Conservation (phyloP, 345 rosid genomes). For the Schrenkiella parvula region DNA sequence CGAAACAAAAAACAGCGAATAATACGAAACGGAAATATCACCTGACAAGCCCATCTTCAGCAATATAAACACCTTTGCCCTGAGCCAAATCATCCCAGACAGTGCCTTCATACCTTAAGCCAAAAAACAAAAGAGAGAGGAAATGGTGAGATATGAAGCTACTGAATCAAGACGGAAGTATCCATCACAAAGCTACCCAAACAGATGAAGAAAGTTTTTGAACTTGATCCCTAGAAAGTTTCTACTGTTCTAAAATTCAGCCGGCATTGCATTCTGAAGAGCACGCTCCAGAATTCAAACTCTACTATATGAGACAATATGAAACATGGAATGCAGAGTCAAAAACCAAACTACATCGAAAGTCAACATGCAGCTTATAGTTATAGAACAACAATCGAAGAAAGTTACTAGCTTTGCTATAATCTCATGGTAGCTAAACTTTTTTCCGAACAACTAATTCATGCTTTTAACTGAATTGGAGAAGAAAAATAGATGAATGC, state of each 20-base stretch:
- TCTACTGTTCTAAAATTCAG: not conserved
- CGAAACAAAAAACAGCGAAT: slow-evolving; percentile 1
- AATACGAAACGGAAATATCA: slow-evolving; percentile 12
- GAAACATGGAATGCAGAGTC: not conserved
- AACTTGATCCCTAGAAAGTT: not conserved
- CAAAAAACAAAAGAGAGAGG: not conserved
- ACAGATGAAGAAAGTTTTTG: not conserved
- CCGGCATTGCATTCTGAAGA: not conserved
- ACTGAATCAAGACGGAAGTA: slow-evolving; percentile 3
- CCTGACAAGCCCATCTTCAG: slow-evolving; percentile 83
- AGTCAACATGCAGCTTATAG: not conserved
- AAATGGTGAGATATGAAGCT: not conserved
- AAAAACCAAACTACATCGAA: not conserved
- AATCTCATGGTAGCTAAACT: not conserved
- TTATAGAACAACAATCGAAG: not conserved
- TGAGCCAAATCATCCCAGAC: slow-evolving; percentile 96
- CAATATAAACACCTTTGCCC: slow-evolving; percentile 91
- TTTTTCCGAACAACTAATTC: too few relatives aligned
- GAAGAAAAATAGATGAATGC: too few relatives aligned
- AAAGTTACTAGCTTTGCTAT: not conserved
- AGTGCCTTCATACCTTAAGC: slow-evolving; percentile 83
- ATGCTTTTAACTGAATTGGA: not conserved
- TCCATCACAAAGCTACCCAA: slow-evolving; percentile 1
- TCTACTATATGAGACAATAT: not conserved
- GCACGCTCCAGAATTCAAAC: not conserved